These are phyloP conservation scores for Aurantiochytrium sp. DNA, from an alignment of 108 stramenopile species.

Conservation along the genomic window DNA sequence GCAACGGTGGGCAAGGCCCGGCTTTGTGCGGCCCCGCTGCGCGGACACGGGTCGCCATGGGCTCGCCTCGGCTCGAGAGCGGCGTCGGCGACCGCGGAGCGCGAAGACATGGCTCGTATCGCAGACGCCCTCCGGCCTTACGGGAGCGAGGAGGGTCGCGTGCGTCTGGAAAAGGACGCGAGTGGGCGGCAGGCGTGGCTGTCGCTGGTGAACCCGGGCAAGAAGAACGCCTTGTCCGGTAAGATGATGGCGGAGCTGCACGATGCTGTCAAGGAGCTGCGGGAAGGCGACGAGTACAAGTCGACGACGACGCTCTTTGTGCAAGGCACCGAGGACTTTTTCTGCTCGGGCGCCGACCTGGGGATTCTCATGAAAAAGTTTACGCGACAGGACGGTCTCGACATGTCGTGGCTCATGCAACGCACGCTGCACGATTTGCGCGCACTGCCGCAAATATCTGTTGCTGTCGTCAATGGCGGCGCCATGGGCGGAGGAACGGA, in stretches of 20 bases:
- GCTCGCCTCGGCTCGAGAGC: too few relatives aligned
- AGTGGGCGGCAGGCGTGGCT: background rate
- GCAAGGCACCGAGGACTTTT: background rate
- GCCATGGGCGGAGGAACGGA: conserved; percentile 5
- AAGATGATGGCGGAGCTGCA: conserved; percentile 20
- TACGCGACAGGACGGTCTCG: background rate
- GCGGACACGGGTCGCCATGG: too few relatives aligned
- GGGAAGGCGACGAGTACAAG: background rate
- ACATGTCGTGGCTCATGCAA: conserved; percentile 14
- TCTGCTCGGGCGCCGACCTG: conserved; percentile 12
- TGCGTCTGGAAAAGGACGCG: background rate
- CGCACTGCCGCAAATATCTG: background rate
- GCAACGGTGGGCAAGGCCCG: too few relatives aligned
- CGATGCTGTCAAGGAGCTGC: background rate
- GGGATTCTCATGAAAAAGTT: background rate
- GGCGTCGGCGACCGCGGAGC: background rate
- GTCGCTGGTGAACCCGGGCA: background rate
- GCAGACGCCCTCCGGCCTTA: background rate
- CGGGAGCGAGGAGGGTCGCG: background rate
- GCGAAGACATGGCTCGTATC: background rate
- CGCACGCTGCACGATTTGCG: background rate
- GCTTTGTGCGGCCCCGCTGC: too few relatives aligned
- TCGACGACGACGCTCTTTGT: background rate
- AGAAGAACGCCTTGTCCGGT: conserved; percentile 1
- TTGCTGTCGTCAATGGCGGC: background rate